Percentiles rank a stretch among this genome's conserved stretches.
Conservation (phyloP, 352 stramenopile genomes). For the Phytophthora foliorum region DNA sequence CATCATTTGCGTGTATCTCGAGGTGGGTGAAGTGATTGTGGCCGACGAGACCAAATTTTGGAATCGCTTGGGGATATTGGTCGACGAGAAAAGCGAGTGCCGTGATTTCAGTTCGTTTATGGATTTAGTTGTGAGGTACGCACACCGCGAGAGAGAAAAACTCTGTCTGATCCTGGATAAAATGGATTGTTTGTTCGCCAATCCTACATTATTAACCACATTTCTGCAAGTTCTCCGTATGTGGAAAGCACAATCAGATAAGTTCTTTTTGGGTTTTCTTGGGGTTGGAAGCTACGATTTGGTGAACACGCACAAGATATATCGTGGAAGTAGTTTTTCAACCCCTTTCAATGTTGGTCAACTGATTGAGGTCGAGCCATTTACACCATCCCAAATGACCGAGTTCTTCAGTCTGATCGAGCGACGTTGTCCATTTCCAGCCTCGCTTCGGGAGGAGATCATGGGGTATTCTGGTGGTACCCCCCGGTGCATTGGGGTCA, state of each 20-base stretch:
- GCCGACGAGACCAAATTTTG: conserved; percentile 1
- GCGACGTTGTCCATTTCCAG: not conserved
- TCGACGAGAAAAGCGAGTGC: not conserved
- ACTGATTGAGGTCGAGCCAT: not conserved
- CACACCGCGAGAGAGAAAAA: not conserved
- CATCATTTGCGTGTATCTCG: conserved; percentile 5
- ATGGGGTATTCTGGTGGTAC: not conserved
- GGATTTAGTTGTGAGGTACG: not conserved
- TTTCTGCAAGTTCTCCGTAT: conserved; percentile 14
- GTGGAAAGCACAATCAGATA: conserved; percentile 1
- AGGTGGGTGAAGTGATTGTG: not conserved
- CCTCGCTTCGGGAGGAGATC: not conserved
- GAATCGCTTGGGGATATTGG: conserved; percentile 3
- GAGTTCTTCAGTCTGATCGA: not conserved
- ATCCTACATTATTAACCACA: conserved; percentile 3
- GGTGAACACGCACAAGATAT: not conserved
- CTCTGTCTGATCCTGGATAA: conserved; percentile 7
- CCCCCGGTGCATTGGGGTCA: not conserved
- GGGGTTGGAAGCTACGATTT: conserved; percentile 9
- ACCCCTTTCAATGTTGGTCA: conserved; percentile 11
- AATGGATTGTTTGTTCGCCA: conserved; percentile 2
- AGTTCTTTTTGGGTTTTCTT: conserved; percentile 13
- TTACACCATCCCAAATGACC: not conserved
- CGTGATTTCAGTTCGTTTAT: conserved; percentile 6
- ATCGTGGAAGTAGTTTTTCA: not conserved